A percentile compares a stretch with the other conserved stretches of the same genome.
Conservation (phyloP, 1,139 yeast genomes). For the Schwanniomyces etchellsii region DNA sequence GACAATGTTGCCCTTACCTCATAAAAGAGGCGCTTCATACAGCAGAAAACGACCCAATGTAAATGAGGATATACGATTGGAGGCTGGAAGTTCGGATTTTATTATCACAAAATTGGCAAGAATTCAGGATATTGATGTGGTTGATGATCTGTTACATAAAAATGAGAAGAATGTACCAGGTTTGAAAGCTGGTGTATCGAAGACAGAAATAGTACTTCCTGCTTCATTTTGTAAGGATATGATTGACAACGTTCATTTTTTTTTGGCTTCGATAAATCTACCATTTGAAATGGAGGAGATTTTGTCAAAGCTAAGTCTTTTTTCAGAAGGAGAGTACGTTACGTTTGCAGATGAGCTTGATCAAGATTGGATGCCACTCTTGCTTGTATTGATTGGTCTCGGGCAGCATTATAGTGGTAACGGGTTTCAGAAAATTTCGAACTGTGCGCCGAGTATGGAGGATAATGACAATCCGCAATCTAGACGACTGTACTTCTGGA, state of each 20-base stretch:
- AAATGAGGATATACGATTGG: constrained; percentile 1
- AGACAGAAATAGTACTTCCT: constrained; percentile 1
- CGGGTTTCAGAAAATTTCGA: neutral
- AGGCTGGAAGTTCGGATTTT: constrained; percentile 10
- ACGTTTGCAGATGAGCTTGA: neutral
- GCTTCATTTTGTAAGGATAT: neutral
- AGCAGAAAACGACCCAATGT: too few relatives aligned
- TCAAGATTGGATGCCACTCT: constrained; percentile 1
- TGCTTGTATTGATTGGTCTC: constrained; percentile 8
- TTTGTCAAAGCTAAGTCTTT: neutral
- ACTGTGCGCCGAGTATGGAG: neutral
- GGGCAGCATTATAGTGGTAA: constrained; percentile 3
- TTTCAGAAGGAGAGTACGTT: neutral
- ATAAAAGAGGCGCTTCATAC: too few relatives aligned
- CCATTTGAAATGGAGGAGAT: constrained; percentile 2
- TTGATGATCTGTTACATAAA: neutral
- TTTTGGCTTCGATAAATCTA: constrained; percentile 3
- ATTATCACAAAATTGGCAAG: constrained; percentile 9
- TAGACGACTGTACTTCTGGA: constrained; percentile 1
- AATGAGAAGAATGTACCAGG: neutral
- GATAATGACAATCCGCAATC: neutral
- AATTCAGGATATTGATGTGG: constrained; percentile 3
- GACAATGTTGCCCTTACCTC: too few relatives aligned
- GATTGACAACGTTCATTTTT: constrained; percentile 1
- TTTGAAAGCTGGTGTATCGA: neutral